These are phyloP conservation scores for Heracleum sosnowskyi DNA, from an alignment of 129 eudicot species.

Conservation along the genomic window DNA sequence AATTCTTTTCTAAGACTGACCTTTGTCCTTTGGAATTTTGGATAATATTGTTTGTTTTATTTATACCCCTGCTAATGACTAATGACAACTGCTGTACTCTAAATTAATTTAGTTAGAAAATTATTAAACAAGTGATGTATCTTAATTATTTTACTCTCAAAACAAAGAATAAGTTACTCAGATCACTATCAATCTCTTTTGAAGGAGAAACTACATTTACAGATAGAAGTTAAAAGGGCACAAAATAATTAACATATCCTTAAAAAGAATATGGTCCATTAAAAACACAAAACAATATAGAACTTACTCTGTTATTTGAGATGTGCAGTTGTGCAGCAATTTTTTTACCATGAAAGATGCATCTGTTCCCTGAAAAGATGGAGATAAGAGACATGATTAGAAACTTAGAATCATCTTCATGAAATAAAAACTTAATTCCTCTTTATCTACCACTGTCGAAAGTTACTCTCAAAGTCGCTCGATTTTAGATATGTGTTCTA, in stretches of 20 bases:
- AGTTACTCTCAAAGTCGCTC: not conserved
- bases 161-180: slow-evolving; percentile 5
- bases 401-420: not conserved
- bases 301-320: not conserved
- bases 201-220: not conserved
- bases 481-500: not conserved
- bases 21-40: not conserved
- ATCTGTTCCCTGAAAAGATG: not conserved
- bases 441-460: not conserved
- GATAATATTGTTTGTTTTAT: not conserved
- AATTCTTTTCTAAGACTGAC: not conserved
- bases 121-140: not conserved
- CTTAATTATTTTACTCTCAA: not conserved
- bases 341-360: not conserved
- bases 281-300: not conserved
- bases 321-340: not conserved
- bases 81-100: not conserved
- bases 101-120: not conserved
- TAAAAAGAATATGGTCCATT: not conserved
- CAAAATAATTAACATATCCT: not conserved
- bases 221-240: not conserved
- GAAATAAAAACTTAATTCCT: not conserved
- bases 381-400: not conserved
- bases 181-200: not conserved
- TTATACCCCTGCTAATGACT: not conserved